Evolutionary conservation across 1,284 basidiomycete species (phyloP).

Genomic region (Puccinia hordei): DNA sequence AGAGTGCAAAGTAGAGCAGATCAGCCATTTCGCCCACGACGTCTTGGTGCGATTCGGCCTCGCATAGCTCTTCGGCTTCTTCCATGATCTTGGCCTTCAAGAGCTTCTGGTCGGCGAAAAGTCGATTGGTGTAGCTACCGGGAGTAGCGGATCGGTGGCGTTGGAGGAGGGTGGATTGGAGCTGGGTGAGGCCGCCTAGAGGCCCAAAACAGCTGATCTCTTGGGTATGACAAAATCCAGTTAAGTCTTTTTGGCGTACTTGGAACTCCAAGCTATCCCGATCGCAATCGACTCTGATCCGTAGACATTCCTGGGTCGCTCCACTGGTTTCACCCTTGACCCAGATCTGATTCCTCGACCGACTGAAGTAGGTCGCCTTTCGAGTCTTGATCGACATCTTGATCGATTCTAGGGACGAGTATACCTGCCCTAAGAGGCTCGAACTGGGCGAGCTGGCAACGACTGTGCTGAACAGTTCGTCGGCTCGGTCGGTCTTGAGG

Average conservation of each 20-base stretch:
- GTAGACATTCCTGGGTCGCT: constrained; percentile 82
- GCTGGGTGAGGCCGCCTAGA: constrained; percentile 73
- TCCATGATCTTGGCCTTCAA: constrained; percentile 94
- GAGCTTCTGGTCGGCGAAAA: constrained; percentile 81
- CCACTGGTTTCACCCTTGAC: constrained; percentile 95
- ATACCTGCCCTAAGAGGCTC: constrained; percentile 78
- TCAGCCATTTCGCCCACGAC: constrained; percentile 97
- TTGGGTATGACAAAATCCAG: constrained; percentile 86
- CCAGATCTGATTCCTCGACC: constrained; percentile 89
- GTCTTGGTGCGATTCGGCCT: constrained; percentile 76
- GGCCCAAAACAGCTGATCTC: constrained; percentile 81
- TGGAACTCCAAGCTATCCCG: constrained; percentile 86
- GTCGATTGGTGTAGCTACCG: constrained; percentile 85
- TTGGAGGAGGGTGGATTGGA: constrained; percentile 78
- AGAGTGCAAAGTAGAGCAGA: constrained; percentile 88
- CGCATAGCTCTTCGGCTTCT: constrained; percentile 93
- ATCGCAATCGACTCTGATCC: constrained; percentile 88
- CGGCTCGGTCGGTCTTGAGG: constrained; percentile 80
- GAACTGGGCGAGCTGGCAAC: constrained; percentile 76
- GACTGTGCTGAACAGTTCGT: constrained; percentile 89
- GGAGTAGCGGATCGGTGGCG: constrained; percentile 70
- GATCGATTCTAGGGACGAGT: constrained; percentile 88
- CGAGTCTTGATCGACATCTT: constrained; percentile 83
- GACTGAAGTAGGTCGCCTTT: constrained; percentile 92
- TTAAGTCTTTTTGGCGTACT: constrained; percentile 79